phyloP scores from a whole-genome alignment of 345 rosid genomes.

The Lumnitzera racemosa region DNA sequence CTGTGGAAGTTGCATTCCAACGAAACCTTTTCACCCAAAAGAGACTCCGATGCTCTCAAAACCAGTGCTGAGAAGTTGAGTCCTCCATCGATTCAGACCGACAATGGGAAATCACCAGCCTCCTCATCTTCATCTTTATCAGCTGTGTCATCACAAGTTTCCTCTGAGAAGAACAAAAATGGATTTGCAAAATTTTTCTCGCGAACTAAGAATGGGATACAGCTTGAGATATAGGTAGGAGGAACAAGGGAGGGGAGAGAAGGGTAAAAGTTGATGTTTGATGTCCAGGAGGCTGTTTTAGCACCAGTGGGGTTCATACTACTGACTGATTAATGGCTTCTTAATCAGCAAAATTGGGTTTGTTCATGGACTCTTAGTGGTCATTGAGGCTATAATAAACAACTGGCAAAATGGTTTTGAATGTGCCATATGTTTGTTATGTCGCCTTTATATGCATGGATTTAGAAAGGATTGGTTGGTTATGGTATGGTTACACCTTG shows the following conservation, averaged over 20 bases:
- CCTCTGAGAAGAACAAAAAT: conserved; percentile 68
- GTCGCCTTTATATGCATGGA: no score
- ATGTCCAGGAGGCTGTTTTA: no score
- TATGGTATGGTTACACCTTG: no score
- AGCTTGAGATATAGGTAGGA: conserved; percentile 54
- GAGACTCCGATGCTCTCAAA: conserved; percentile 25
- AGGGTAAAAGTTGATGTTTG: not conserved
- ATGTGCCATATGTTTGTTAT: no score
- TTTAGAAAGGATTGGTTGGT: no score
- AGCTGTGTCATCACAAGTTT: conserved; percentile 31
- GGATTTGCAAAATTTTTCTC: conserved; percentile 90
- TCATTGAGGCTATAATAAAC: no score
- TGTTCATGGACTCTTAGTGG: no score
- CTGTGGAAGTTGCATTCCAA: conserved; percentile 53
- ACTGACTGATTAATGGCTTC: no score
- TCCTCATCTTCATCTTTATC: conserved; percentile 36
- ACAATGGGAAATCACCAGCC: conserved; percentile 21
- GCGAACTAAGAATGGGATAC: conserved; percentile 81
- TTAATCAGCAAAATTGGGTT: no score
- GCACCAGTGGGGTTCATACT: no score
- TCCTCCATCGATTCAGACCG: conserved; percentile 19
- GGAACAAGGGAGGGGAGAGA: not conserved
- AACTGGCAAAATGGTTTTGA: no score
- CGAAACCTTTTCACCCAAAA: conserved; percentile 32
- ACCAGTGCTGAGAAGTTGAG: conserved; percentile 15